These are phyloP conservation scores for Boletus hoseneyae DNA, from an alignment of 1,284 basidiomycete species.

Conservation along the genomic window DNA sequence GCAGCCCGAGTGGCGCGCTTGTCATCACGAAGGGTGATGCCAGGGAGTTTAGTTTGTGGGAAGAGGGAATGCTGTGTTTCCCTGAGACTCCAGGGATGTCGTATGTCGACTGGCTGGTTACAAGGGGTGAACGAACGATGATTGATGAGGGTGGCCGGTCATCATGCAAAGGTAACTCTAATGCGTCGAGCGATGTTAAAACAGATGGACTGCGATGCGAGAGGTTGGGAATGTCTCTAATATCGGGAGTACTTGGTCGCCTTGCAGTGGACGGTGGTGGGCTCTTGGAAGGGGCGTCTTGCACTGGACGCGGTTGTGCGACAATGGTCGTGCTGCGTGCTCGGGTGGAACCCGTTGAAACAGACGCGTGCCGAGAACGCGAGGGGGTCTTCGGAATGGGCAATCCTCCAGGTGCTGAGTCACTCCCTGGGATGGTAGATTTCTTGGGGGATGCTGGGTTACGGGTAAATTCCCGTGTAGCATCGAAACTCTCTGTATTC, in stretches of 20 bases:
- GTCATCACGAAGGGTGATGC: conserved; percentile 17
- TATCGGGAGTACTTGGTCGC: conserved; percentile 5
- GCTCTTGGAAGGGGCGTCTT: conserved; percentile 6
- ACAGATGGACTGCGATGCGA: conserved; percentile 2
- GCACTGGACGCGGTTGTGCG: conserved; percentile 1
- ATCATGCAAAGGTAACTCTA: conserved; percentile 11
- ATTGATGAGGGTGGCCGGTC: conserved; percentile 24
- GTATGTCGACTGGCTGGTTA: conserved; percentile 1
- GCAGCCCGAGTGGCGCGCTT: conserved; percentile 1
- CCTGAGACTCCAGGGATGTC: not conserved
- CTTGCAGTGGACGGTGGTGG: not conserved
- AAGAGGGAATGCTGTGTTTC: not conserved
- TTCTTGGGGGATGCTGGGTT: conserved; percentile 11
- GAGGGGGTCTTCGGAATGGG: conserved; percentile 22
- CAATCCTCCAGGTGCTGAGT: conserved; percentile 2
- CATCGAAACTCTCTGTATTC: conserved; percentile 8
- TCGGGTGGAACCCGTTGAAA: conserved; percentile 17
- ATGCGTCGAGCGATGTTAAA: conserved; percentile 13
- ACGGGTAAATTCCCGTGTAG: conserved; percentile 3
- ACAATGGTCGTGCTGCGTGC: conserved; percentile 15
- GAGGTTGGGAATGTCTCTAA: not conserved
- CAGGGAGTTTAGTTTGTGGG: conserved; percentile 7
- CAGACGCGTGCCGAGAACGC: conserved; percentile 19
- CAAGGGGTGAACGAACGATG: conserved; percentile 17
- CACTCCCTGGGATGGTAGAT: conserved; percentile 4